These are phyloP conservation scores for Leccinum sublutescens DNA, from an alignment of 768 basidiomycete species.

Conservation along the genomic window DNA sequence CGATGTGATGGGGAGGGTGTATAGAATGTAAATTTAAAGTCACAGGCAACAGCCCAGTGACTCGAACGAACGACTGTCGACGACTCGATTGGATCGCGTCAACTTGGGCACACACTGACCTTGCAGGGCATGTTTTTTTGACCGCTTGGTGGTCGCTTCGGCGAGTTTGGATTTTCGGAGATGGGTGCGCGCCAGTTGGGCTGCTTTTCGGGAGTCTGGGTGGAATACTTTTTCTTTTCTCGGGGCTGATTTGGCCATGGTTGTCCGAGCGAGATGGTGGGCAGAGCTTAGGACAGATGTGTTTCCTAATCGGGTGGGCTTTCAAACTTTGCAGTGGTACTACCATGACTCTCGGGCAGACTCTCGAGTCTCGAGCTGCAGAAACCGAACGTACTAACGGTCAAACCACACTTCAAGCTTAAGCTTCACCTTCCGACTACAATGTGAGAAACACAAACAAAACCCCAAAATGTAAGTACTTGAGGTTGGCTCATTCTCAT, in stretches of 20 bases:
- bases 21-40: background rate
- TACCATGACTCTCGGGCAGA: too few species aligned
- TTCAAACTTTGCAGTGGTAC: too few species aligned
- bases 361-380: too few species aligned
- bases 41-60: background rate
- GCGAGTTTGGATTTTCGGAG: slow-evolving; percentile 68
- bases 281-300: background rate
- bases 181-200: slow-evolving; percentile 64
- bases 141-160: slow-evolving; percentile 52
- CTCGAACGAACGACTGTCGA: background rate
- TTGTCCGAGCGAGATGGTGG: background rate
- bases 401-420: background rate
- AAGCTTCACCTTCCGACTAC: background rate
- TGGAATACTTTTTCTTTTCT: slow-evolving; percentile 83
- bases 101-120: slow-evolving; percentile 35
- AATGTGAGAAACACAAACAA: background rate
- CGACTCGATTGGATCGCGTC: background rate
- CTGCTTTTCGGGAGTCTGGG: slow-evolving; percentile 81
- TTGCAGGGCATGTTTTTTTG: slow-evolving; percentile 52
- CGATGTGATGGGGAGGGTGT: background rate
- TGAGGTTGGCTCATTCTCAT: background rate
- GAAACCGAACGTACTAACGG: background rate
- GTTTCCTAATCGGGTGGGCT: background rate
- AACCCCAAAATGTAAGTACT: background rate
- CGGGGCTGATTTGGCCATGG: background rate